These are phyloP conservation scores for Pseudogymnoascus sp. DNA, from an alignment of 2,329 filamentous ascomycete species.

Conservation along the genomic window DNA sequence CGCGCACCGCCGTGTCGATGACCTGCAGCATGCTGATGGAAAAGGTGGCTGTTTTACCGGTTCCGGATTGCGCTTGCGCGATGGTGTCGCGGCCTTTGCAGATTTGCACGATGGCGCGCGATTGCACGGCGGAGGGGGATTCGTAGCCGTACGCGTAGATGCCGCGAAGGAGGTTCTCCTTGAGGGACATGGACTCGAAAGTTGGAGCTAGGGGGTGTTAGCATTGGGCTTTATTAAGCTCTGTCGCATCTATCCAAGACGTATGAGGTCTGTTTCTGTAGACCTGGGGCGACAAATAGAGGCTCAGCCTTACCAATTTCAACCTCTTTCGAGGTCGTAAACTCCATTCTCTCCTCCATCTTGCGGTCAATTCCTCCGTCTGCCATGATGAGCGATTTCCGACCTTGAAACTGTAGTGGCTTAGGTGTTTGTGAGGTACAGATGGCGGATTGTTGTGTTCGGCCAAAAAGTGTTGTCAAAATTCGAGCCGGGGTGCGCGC, in stretches of 20 bases:
- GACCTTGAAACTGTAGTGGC: background rate
- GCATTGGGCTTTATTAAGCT: background rate
- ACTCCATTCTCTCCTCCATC: constrained; percentile 94
- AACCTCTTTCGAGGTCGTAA: constrained; percentile 95
- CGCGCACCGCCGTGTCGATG: constrained; percentile 85
- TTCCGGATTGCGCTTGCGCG: constrained; percentile 93
- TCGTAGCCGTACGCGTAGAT: constrained; percentile 99
- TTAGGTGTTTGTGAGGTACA: background rate
- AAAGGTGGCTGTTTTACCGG: constrained; percentile 94
- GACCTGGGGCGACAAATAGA: background rate
- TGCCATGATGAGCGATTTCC: constrained; percentile 55
- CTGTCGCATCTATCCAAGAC: background rate
- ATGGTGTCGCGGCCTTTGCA: constrained; percentile 99
- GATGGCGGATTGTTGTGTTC: constrained; percentile 1
- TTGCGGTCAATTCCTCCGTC: constrained; percentile 80
- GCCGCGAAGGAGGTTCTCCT: constrained; percentile 87
- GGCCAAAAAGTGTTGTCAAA: constrained; percentile 4
- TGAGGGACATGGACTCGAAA: constrained; percentile 7
- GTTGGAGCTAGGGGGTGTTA: constrained; percentile 11
- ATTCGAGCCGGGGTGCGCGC: background rate
- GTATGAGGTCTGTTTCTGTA: background rate
- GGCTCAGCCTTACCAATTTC: constrained; percentile 6
- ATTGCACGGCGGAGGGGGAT: constrained; percentile 94
- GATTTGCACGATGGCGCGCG: constrained; percentile 94
- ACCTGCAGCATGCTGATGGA: constrained; percentile 94